Percentiles rank a stretch among this genome's conserved stretches.
Conservation (phyloP, 371 early-diverging fungal genomes). For the Chytridium lagenaria region DNA sequence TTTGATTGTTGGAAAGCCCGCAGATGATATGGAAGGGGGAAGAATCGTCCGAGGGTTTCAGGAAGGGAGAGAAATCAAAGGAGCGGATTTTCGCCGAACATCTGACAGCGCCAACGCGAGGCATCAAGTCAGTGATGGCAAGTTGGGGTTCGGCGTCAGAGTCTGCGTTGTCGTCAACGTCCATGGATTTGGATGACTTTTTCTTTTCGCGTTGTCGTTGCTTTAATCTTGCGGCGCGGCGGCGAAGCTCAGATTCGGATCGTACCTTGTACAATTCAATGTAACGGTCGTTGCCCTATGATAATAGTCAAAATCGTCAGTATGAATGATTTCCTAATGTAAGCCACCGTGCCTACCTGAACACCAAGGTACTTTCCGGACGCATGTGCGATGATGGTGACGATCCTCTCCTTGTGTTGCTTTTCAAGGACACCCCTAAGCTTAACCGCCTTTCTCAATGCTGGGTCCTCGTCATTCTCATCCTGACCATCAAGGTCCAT, state of each 20-base stretch:
- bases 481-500: constrained; percentile 34
- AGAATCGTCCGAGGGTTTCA: constrained; percentile 38
- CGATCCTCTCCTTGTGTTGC: constrained; percentile 81
- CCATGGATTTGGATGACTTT: constrained; percentile 33
- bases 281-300: constrained; percentile 79
- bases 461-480: constrained; percentile 28
- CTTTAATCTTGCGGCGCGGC: constrained; percentile 79
- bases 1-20: constrained; percentile 73
- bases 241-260: constrained; percentile 76
- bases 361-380: constrained; percentile 76
- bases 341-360: constrained; percentile 25
- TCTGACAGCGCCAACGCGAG: constrained; percentile 67
- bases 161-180: constrained; percentile 15
- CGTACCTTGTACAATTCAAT: constrained; percentile 84
- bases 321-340: too few relatives aligned
- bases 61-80: constrained; percentile 71
- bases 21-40: constrained; percentile 55
- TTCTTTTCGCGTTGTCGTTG: constrained; percentile 83
- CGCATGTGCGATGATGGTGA: constrained; percentile 76
- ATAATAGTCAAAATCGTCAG: too few relatives aligned
- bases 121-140: constrained; percentile 73
- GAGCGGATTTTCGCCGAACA: constrained; percentile 75
- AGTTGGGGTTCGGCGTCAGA: constrained; percentile 55
- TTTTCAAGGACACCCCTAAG: constrained; percentile 79
- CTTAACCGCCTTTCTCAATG: constrained; percentile 64